phyloP scores from a whole-genome alignment of 169 alveolate species.

The Neospora caninum region DNA sequence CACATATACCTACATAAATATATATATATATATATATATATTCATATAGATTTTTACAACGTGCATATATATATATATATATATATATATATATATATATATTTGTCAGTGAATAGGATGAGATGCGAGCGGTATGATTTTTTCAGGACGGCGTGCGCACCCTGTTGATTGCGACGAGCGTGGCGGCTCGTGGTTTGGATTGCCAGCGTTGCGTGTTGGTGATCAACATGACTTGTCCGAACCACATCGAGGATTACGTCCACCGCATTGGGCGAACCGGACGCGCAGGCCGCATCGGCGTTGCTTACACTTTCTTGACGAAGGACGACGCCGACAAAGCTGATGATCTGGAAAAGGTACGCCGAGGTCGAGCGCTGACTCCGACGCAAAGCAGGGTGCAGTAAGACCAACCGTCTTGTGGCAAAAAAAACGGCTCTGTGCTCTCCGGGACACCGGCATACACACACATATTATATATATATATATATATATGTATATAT shows the following conservation, averaged over 20 bases:
- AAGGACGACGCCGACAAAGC: conserved; percentile 94
- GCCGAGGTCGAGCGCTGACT: too few relatives aligned
- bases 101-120: not conserved
- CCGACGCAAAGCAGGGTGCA: too few relatives aligned
- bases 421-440: not conserved
- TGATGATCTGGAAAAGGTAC: conserved; percentile 92
- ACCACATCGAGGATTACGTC: conserved; percentile 99
- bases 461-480: not conserved
- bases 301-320: conserved; percentile 95
- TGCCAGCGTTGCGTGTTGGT: conserved; percentile 94
- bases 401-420: not conserved
- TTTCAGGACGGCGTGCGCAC: conserved; percentile 68
- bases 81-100: conserved; percentile 39
- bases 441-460: too few relatives aligned
- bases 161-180: conserved; percentile 98
- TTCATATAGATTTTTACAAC: not conserved
- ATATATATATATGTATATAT: not conserved
- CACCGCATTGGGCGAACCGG: conserved; percentile 99
- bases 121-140: not conserved
- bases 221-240: conserved; percentile 97
- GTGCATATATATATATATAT: not conserved
- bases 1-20: not conserved
- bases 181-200: conserved; percentile 99
- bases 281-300: conserved; percentile 98
- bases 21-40: not conserved